These are phyloP conservation scores for Sphagnum magellanicum DNA, from an alignment of 228 moss, liverwort and hornwort genomes.

Conservation along the genomic window DNA sequence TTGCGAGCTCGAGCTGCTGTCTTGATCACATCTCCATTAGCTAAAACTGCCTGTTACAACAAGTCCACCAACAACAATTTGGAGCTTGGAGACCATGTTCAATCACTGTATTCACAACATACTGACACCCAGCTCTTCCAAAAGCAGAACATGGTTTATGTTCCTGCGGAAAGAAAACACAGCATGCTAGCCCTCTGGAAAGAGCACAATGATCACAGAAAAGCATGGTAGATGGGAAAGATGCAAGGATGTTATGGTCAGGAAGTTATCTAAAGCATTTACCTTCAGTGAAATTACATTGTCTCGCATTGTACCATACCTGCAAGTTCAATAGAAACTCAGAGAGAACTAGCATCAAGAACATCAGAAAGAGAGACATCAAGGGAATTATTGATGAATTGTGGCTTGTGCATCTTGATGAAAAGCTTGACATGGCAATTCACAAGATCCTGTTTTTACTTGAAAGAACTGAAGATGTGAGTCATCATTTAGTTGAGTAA, in stretches of 20 bases:
- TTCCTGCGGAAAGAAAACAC: too few species aligned
- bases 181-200: too few species aligned
- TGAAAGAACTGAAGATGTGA: too few species aligned
- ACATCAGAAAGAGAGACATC: neutral
- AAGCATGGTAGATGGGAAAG: too few species aligned
- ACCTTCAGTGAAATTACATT: constrained; percentile 97
- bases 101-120: neutral
- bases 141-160: too few species aligned
- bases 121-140: too few species aligned
- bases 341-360: too few species aligned
- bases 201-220: too few species aligned
- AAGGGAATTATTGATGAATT: neutral
- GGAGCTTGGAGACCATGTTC: neutral
- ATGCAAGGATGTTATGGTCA: too few species aligned
- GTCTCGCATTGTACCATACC: constrained; percentile 99
- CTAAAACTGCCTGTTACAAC: constrained; percentile 64
- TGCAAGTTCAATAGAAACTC: constrained; percentile 15
- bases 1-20: constrained; percentile 89
- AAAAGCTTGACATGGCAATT: neutral
- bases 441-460: too few species aligned
- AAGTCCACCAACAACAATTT: neutral
- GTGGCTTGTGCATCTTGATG: neutral
- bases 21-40: constrained; percentile 85
- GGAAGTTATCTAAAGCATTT: neutral
- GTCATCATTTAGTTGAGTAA: too few species aligned